Evolutionary conservation across 805 yeast genomes (phyloP).

Genomic region (Candida dajiaensis): DNA sequence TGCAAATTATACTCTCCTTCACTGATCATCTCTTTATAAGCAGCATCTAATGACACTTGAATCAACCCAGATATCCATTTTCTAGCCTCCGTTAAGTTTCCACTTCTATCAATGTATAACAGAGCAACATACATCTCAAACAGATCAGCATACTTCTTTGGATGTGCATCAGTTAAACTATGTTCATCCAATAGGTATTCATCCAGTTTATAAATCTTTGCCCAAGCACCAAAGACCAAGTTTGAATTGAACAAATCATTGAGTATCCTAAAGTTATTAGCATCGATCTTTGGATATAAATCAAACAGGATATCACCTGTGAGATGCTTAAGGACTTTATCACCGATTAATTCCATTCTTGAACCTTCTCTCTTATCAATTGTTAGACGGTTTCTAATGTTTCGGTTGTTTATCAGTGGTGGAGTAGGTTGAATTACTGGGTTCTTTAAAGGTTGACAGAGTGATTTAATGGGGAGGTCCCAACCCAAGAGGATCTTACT

Average conservation of each 20-base stretch:
- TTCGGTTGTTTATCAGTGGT: not conserved
- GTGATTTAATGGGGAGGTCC: too few relatives aligned
- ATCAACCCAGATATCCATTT: not conserved
- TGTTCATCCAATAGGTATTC: not conserved
- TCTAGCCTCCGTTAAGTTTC: not conserved
- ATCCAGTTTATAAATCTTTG: not conserved
- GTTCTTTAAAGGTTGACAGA: too few relatives aligned
- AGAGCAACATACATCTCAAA: conserved; percentile 1
- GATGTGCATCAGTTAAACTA: not conserved
- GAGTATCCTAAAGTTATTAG: not conserved
- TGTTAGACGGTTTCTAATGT: not conserved
- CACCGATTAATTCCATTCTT: not conserved
- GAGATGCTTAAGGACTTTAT: not conserved
- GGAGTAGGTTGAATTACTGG: not conserved
- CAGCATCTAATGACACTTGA: too few relatives aligned
- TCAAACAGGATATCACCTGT: not conserved
- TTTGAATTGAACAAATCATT: not conserved
- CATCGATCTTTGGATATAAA: not conserved
- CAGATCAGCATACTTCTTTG: not conserved
- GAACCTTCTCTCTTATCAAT: not conserved
- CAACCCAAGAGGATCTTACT: too few relatives aligned
- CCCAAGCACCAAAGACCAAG: not conserved
- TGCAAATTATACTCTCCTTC: too few relatives aligned
- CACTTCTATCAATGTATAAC: not conserved
- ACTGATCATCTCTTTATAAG: too few relatives aligned